phyloP scores from a whole-genome alignment of 2,329 filamentous ascomycete genomes.

The Aspergillus sergii region DNA sequence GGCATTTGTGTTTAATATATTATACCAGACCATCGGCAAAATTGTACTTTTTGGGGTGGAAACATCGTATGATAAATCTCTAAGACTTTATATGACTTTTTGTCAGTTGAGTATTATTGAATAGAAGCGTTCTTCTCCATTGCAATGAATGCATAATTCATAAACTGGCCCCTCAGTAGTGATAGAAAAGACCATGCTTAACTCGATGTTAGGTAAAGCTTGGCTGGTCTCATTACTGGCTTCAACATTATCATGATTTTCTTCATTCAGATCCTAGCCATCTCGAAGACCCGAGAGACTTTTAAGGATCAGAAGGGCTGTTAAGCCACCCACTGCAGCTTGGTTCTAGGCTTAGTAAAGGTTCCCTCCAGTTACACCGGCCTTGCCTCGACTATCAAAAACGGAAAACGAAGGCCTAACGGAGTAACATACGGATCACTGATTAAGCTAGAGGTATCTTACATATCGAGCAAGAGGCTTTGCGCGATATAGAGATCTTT shows the following conservation, averaged over 20 bases:
- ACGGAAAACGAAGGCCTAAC: constrained; percentile 7
- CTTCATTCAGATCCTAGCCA: background rate
- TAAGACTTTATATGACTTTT: too few species aligned
- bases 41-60: too few species aligned
- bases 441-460: constrained; percentile 7
- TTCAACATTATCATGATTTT: background rate
- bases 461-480: constrained; percentile 52
- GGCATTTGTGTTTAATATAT: too few species aligned
- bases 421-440: constrained; percentile 6
- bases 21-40: too few species aligned
- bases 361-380: constrained; percentile 5
- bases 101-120: too few species aligned
- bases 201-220: background rate
- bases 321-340: constrained; percentile 6
- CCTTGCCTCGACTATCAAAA: constrained; percentile 11
- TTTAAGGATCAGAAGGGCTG: constrained; percentile 6
- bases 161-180: constrained; percentile 5
- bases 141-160: constrained; percentile 8
- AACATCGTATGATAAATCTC: too few species aligned
- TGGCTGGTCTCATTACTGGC: background rate
- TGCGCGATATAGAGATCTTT: background rate
- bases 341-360: constrained; percentile 14
- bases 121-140: too few species aligned
- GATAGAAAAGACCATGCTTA: constrained; percentile 9
- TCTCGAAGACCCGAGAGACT: background rate